phyloP scores from a whole-genome alignment of 192 early-diverging fungal genomes.

The Coemansia sp. region DNA sequence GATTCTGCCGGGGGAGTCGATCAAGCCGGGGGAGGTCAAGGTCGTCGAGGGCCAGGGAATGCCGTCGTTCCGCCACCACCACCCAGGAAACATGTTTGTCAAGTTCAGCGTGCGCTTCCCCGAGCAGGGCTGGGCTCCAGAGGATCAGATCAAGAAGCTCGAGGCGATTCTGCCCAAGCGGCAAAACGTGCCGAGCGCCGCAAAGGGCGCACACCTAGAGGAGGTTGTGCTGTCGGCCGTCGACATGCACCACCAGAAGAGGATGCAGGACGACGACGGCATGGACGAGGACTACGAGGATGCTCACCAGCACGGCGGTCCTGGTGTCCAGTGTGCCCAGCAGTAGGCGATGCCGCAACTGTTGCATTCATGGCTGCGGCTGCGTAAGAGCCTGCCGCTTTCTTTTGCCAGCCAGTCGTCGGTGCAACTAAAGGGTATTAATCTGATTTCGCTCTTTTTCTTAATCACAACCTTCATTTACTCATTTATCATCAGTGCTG shows the following conservation, averaged over 20 bases:
- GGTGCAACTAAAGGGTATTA: no score
- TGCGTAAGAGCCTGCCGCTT: no score
- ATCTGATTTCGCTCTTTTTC: no score
- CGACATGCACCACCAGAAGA: constrained; percentile 70
- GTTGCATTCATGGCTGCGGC: no score
- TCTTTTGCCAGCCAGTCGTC: no score
- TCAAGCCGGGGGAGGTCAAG: constrained; percentile 92
- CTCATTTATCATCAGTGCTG: no score
- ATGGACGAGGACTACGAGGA: constrained; percentile 67
- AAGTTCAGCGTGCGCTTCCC: constrained; percentile 97
- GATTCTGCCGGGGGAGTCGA: constrained; percentile 91
- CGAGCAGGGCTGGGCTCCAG: constrained; percentile 71
- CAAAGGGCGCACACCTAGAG: constrained; percentile 67
- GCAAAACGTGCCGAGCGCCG: constrained; percentile 51
- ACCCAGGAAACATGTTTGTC: constrained; percentile 91
- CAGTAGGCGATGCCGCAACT: no score
- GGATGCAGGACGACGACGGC: constrained; percentile 52
- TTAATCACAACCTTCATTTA: no score
- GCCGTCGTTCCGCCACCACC: constrained; percentile 86
- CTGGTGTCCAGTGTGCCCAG: constrained; percentile 93
- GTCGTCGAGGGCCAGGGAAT: constrained; percentile 89
- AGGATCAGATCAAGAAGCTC: constrained; percentile 70
- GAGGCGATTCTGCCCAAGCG: constrained; percentile 82
- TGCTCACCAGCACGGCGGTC: constrained; percentile 62
- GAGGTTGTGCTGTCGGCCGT: constrained; percentile 80